A percentile compares a stretch with the other conserved stretches of the same genome.
Evolutionary conservation across 345 rosid species (phyloP).

Genomic region (Orychophragmus violaceus): DNA sequence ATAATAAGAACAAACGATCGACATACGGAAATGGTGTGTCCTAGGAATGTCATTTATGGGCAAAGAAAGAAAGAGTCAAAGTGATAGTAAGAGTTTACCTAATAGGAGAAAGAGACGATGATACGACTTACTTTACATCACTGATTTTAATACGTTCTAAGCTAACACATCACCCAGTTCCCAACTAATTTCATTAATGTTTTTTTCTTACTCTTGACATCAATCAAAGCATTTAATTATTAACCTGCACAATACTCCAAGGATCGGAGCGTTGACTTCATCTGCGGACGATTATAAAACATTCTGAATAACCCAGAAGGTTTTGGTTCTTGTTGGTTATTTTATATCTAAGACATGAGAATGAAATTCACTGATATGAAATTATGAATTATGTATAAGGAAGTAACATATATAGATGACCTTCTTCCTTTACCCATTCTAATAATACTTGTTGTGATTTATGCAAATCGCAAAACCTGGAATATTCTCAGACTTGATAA

Average conservation of each 20-base stretch:
- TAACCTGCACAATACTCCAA: neutral
- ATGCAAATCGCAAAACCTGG: neutral
- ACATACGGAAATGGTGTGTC: neutral
- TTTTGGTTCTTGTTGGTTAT: neutral
- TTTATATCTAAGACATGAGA: neutral
- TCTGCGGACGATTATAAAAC: neutral
- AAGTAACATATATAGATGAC: neutral
- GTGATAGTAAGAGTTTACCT: no score
- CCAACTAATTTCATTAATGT: no score
- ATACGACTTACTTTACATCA: neutral
- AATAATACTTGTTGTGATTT: no score
- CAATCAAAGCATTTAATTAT: neutral
- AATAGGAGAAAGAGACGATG: neutral
- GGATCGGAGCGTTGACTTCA: neutral
- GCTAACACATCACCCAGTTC: neutral
- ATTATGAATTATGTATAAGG: no score
- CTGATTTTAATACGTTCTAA: neutral
- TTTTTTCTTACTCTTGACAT: no score
- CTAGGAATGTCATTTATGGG: neutral
- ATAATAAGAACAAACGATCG: no score
- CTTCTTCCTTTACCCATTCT: no score
- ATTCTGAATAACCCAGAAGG: neutral
- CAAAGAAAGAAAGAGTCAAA: neutral
- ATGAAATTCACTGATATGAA: neutral
- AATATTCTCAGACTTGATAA: no score